Base-by-base conservation (phyloP, 2,329 filamentous ascomycete genomes). In the Fusarium buharicum region DNA sequence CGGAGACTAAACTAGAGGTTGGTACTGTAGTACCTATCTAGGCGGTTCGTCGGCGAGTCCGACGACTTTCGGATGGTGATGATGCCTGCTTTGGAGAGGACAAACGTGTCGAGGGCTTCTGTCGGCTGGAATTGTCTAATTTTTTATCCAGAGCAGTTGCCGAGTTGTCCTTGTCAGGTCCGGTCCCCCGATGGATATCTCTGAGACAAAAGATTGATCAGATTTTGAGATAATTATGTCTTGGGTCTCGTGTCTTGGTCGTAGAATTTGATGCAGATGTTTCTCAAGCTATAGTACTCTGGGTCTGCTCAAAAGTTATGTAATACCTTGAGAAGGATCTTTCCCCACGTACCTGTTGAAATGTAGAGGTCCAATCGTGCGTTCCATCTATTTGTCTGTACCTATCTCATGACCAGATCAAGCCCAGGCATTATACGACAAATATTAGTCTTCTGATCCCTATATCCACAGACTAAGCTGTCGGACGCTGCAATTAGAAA, bases 61-160 rank as follows among this genome's bases (percentile, higher is more conserved):
- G 62, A 66, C 28, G 45, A 59, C 39, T 47, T 66, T 66, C 58
- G 62, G 62, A 46, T 63, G 31, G 46, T 20, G 38, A 46, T 31
- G 13, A 37, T 36, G 33, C 20, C 27, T 43, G 22, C 34, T 43
- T 16, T 28, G 3, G 27, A 20, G 27, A 45, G 17, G 33, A 31
- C 31, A 38, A 17, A 27, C 13, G 31, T 38, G 37, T 17, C 50
- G 39, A 36, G 33, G 43, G 39, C 28, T 24, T 44, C 43, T 44
- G 36, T 10, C n/a, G 52, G 38, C 47, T 56, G 50, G 50, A 60
- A 59, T 61, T 66, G 43, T 56, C 52, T 54, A 52, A 56, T 27
- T 37, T 37, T 48, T 34, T 18, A 43, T 47, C 37, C 18, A 38
- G 37, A 20, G 22, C 3, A 62, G 30, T 50, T n/a, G 38, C 50